Evolutionary conservation across 345 rosid species (phyloP).

Genomic region (Mallotus nudiflorus): DNA sequence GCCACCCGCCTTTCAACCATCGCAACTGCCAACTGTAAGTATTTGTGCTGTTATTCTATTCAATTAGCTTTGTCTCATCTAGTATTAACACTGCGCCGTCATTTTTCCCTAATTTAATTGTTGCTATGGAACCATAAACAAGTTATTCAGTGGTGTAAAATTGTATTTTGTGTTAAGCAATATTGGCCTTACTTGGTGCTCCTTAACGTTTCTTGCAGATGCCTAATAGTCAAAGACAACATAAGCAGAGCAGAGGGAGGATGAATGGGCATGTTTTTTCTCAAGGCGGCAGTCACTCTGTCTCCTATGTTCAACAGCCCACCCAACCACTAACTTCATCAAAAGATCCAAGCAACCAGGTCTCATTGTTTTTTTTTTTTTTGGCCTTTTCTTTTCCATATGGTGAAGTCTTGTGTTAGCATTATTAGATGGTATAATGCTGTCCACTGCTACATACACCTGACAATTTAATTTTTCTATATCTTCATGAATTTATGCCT

Average conservation of each 20-base stretch:
- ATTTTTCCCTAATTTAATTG: background rate
- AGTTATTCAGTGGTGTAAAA: too few relatives aligned
- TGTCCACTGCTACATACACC: background rate
- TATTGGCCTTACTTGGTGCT: too few relatives aligned
- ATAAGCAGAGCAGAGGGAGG: constrained; percentile 50
- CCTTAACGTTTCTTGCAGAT: constrained; percentile 31
- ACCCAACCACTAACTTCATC: constrained; percentile 35
- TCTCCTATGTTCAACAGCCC: constrained; percentile 44
- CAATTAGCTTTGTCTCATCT: background rate
- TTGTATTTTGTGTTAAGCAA: too few relatives aligned
- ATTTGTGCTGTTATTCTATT: background rate
- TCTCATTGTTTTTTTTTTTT: constrained; percentile 16
- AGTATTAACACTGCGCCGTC: background rate
- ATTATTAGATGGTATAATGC: background rate
- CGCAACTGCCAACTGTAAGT: constrained; percentile 50
- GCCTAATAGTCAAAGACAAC: constrained; percentile 43
- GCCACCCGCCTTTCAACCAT: constrained; percentile 49
- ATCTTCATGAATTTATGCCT: background rate
- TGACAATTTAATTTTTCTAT: background rate
- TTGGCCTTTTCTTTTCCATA: too few relatives aligned
- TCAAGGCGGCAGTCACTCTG: constrained; percentile 36
- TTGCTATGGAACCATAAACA: background rate
- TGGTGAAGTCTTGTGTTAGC: background rate
- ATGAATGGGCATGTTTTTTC: constrained; percentile 42
- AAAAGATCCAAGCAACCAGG: constrained; percentile 59